Evolutionary conservation across 73 alveolate species (phyloP).

Genomic region (Paramecium bursaria): DNA sequence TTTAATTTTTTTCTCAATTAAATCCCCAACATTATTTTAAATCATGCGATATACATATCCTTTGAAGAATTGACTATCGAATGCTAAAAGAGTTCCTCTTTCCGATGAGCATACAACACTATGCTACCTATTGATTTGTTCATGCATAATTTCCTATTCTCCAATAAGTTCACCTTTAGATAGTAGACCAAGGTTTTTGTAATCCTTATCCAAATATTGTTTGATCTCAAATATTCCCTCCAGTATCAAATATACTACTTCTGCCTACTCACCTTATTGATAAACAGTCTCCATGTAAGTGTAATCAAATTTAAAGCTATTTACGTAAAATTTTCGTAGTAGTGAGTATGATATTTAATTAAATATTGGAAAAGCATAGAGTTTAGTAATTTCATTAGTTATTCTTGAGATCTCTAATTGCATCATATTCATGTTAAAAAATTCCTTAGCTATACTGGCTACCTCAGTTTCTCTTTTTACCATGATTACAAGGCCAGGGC

Average conservation of each 20-base stretch:
- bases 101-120: too few relatives aligned
- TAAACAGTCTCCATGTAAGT: neutral
- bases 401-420: constrained; percentile 6
- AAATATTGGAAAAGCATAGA: constrained; percentile 21
- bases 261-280: constrained; percentile 11
- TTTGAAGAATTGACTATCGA: too few relatives aligned
- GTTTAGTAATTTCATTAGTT: neutral
- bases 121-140: too few relatives aligned
- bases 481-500: constrained; percentile 28
- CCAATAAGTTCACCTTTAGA: too few relatives aligned
- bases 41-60: too few relatives aligned
- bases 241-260: neutral
- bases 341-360: neutral
- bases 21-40: too few relatives aligned
- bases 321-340: constrained; percentile 1
- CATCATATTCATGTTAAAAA: constrained; percentile 34
- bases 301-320: neutral
- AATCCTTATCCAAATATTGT: neutral
- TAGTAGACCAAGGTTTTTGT: too few relatives aligned
- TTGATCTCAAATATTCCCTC: constrained; percentile 21
- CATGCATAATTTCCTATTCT: too few relatives aligned
- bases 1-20: too few relatives aligned
- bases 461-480: constrained; percentile 1
- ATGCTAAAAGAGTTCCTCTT: too few relatives aligned
- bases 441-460: constrained; percentile 26